phyloP scores from a whole-genome alignment of 768 basidiomycete species.

The Heimioporus sp. region DNA sequence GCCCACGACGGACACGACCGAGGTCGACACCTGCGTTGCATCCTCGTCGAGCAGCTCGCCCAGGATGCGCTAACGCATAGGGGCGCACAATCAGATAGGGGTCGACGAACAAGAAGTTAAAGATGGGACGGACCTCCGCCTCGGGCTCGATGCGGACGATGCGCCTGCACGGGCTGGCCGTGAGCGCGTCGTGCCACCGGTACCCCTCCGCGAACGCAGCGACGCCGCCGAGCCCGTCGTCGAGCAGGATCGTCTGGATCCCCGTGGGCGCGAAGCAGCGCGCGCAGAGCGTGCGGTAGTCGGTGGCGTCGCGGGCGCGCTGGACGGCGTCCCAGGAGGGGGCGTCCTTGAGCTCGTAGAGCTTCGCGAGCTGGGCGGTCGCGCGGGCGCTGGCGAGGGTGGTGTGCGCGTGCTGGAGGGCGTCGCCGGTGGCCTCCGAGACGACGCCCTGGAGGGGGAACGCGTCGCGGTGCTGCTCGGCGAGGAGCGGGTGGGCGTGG shows the following conservation, averaged over 20 bases:
- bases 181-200: slow-evolving; percentile 63
- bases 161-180: slow-evolving; percentile 49
- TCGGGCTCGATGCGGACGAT: slow-evolving; percentile 68
- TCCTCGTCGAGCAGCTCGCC: slow-evolving; percentile 21
- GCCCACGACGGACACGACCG: slow-evolving; percentile 8
- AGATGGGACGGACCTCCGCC: slow-evolving; percentile 71
- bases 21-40: slow-evolving; percentile 7
- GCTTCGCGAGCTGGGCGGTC: slow-evolving; percentile 47
- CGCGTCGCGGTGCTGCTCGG: slow-evolving; percentile 38
- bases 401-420: slow-evolving; percentile 42
- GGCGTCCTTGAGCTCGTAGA: slow-evolving; percentile 41
- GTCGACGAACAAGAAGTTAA: no score
- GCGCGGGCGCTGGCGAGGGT: slow-evolving; percentile 64
- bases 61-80: slow-evolving; percentile 16
- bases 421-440: slow-evolving; percentile 59
- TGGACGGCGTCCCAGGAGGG: slow-evolving; percentile 63
- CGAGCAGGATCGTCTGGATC: slow-evolving; percentile 70
- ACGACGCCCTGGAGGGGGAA: slow-evolving; percentile 63
- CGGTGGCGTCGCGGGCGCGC: slow-evolving; percentile 35
- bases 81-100: no score
- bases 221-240: slow-evolving; percentile 63
- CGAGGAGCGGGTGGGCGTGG: slow-evolving; percentile 73
- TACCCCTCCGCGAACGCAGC: slow-evolving; percentile 47
- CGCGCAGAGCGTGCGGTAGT: slow-evolving; percentile 59
- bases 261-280: slow-evolving; percentile 50